Conservation (phyloP, 495 filamentous ascomycete genomes). For the Tuber aestivum region DNA sequence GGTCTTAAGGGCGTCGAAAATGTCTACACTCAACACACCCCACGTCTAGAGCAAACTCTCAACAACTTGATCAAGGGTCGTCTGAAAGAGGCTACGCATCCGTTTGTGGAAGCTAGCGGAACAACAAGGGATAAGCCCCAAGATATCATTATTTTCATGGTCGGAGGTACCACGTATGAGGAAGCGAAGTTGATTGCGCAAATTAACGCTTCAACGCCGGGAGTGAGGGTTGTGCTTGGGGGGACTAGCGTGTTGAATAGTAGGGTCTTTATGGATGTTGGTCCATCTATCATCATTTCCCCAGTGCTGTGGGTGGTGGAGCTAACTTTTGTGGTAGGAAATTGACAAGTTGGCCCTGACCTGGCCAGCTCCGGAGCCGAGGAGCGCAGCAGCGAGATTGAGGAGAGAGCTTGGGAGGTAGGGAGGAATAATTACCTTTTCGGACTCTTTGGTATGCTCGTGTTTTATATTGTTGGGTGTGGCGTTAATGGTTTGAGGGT, state of each 20-base stretch:
- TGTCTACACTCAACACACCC: conserved; percentile 96
- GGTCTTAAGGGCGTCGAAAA: conserved; percentile 96
- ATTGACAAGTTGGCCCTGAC: conserved; percentile 68
- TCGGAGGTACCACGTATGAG: conserved; percentile 90
- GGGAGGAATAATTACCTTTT: neutral
- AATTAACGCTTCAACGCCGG: conserved; percentile 84
- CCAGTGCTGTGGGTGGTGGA: neutral
- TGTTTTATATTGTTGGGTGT: neutral
- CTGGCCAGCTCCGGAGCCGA: conserved; percentile 70
- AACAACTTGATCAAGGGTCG: conserved; percentile 89
- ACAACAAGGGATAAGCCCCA: conserved; percentile 89
- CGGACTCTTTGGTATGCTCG: neutral
- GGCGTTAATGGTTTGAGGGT: neutral
- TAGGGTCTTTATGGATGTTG: conserved; percentile 66
- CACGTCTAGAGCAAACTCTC: conserved; percentile 74
- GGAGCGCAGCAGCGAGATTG: conserved; percentile 65
- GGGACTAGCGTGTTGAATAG: conserved; percentile 83
- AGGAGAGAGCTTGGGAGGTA: conserved; percentile 28
- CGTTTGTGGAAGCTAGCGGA: conserved; percentile 81
- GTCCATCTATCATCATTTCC: conserved; percentile 15
- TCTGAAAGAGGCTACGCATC: conserved; percentile 75
- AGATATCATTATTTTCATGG: conserved; percentile 88
- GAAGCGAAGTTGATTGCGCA: conserved; percentile 91
- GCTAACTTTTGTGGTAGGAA: conserved; percentile 47
- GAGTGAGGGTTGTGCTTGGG: conserved; percentile 78